Evolutionary conservation across 768 basidiomycete genomes (phyloP).

Genomic region (Pleurotus eryngii): DNA sequence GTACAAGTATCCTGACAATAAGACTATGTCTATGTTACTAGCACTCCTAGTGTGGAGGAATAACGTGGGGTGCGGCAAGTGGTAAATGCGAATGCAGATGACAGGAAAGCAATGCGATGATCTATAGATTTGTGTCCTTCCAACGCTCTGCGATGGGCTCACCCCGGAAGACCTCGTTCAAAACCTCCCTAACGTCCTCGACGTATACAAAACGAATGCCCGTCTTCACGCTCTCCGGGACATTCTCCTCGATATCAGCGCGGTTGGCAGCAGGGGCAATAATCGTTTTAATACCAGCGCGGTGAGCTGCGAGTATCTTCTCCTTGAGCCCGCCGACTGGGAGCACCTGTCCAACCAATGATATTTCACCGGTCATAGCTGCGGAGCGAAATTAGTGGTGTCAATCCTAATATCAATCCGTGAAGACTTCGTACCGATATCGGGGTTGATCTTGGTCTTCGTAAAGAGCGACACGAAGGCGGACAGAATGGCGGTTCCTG

Average conservation of each 20-base stretch:
- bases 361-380: slow-evolving; percentile 99
- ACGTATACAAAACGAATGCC: slow-evolving; percentile 96
- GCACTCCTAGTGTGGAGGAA: background rate
- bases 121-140: slow-evolving; percentile 47
- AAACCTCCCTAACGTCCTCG: slow-evolving; percentile 86
- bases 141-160: slow-evolving; percentile 56
- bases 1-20: slow-evolving; percentile 8
- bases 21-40: slow-evolving; percentile 5
- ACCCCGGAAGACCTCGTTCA: slow-evolving; percentile 81
- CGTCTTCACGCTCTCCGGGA: slow-evolving; percentile 91
- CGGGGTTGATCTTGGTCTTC: slow-evolving; percentile 75
- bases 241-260: slow-evolving; percentile 96
- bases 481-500: slow-evolving; percentile 89
- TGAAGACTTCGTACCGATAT: slow-evolving; percentile 65
- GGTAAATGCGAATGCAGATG: background rate
- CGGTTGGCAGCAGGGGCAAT: slow-evolving; percentile 85
- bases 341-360: slow-evolving; percentile 91
- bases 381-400: background rate
- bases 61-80: background rate
- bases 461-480: slow-evolving; percentile 93
- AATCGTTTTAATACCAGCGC: slow-evolving; percentile 93
- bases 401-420: too few species aligned
- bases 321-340: slow-evolving; percentile 96
- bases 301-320: slow-evolving; percentile 95
- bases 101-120: slow-evolving; percentile 1